Conservation (phyloP, 176 grass and related monocot species). For the Carex scoparia region DNA sequence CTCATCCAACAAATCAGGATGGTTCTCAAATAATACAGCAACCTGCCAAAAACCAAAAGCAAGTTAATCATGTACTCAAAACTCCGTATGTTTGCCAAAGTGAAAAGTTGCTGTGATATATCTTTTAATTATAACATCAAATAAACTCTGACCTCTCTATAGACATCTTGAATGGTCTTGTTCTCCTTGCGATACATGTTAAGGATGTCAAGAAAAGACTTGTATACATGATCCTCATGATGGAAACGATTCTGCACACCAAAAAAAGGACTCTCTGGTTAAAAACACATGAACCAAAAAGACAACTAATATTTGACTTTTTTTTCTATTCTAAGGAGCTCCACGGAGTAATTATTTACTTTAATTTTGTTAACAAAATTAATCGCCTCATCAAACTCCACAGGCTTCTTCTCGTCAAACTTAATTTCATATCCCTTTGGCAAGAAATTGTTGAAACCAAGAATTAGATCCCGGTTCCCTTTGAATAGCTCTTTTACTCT, state of each 20-base stretch:
- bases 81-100: neutral
- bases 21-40: slow-evolving; percentile 59
- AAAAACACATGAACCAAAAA: neutral
- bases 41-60: slow-evolving; percentile 45
- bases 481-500: slow-evolving; percentile 93
- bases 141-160: slow-evolving; percentile 59
- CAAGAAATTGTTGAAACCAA: slow-evolving; percentile 95
- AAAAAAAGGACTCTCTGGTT: slow-evolving; percentile 17
- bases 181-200: slow-evolving; percentile 99
- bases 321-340: neutral
- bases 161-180: slow-evolving; percentile 95
- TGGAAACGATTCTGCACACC: slow-evolving; percentile 73
- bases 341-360: slow-evolving; percentile 31
- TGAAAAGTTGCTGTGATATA: neutral
- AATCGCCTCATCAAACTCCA: slow-evolving; percentile 98
- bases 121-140: neutral
- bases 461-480: slow-evolving; percentile 82
- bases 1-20: slow-evolving; percentile 91
- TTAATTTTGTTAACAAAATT: slow-evolving; percentile 99
- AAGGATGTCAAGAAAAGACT: slow-evolving; percentile 94
- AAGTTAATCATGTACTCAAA: neutral
- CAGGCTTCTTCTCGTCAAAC: slow-evolving; percentile 94
- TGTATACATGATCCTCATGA: slow-evolving; percentile 91
- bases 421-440: slow-evolving; percentile 98
- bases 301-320: neutral